Conservation (phyloP, 768 basidiomycete genomes). For the Candolleomyces eurysporus region DNA sequence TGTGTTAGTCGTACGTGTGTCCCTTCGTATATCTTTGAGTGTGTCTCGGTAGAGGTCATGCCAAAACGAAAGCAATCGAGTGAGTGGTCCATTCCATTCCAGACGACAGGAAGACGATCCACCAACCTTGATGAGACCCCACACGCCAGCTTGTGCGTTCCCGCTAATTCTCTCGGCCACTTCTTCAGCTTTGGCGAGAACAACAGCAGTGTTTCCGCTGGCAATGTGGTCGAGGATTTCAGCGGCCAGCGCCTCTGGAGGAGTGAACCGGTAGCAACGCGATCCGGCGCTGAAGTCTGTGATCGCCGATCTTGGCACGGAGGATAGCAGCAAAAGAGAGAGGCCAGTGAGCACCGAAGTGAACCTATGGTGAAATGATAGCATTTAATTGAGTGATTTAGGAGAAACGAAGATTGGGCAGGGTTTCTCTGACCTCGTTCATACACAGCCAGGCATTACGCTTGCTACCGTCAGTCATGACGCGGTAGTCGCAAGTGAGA, state of each 20-base stretch:
- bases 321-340: conserved; percentile 65
- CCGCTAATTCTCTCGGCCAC: conserved; percentile 52
- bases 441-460: conserved; percentile 86
- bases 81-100: neutral
- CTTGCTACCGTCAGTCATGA: conserved; percentile 80
- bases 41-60: conserved; percentile 55
- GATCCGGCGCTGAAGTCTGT: conserved; percentile 62
- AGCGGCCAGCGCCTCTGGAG: conserved; percentile 61
- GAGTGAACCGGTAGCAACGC: conserved; percentile 76
- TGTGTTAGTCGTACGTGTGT: conserved; percentile 32
- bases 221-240: conserved; percentile 74
- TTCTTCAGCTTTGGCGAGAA: conserved; percentile 63
- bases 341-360: conserved; percentile 83
- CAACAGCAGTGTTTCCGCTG: conserved; percentile 53
- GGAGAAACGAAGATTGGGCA: neutral
- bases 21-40: conserved; percentile 40
- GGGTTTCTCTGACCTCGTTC: conserved; percentile 63
- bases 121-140: conserved; percentile 70
- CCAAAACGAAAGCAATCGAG: conserved; percentile 28
- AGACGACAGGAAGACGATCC: neutral
- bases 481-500: conserved; percentile 83
- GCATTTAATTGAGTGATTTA: neutral
- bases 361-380: conserved; percentile 43
- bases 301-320: conserved; percentile 61
- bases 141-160: conserved; percentile 59